phyloP scores from a whole-genome alignment of 73 alveolate species.

The Stentor roeselii region DNA sequence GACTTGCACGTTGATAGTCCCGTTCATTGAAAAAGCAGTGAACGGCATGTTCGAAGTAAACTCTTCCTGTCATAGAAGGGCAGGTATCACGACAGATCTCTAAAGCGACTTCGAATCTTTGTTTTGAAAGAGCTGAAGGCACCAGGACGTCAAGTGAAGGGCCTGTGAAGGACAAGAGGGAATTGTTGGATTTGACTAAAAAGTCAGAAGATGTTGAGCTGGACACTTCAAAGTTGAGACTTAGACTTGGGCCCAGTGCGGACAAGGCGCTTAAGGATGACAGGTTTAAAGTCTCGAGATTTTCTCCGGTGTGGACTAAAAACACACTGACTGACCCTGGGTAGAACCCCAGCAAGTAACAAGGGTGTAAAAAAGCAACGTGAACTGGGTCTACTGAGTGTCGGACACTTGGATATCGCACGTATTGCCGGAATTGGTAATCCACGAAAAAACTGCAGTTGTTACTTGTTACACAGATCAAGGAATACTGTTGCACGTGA shows the following conservation, averaged over 20 bases:
- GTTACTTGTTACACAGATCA: background rate
- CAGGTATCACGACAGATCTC: conserved; percentile 25
- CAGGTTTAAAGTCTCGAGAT: background rate
- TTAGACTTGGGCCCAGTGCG: no score
- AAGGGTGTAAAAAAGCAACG: conserved; percentile 19
- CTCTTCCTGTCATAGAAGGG: background rate
- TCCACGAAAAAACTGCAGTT: conserved; percentile 6
- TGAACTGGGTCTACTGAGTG: background rate
- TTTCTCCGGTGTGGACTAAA: conserved; percentile 8
- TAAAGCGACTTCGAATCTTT: background rate
- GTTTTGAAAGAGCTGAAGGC: background rate
- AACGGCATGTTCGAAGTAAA: conserved; percentile 8
- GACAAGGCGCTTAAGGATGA: background rate
- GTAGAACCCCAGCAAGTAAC: background rate
- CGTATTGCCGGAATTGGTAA: background rate
- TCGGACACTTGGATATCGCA: background rate
- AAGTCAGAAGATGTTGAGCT: background rate
- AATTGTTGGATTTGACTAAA: background rate
- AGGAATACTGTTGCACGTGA: background rate
- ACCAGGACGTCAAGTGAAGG: conserved; percentile 2
- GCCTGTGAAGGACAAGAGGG: background rate
- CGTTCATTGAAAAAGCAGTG: background rate
- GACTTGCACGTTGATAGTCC: conserved; percentile 16
- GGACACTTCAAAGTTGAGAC: no score
- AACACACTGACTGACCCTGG: background rate